Base-by-base conservation (phyloP, 108 stramenopile genomes). In the Fragilariopsis cylindrus region DNA sequence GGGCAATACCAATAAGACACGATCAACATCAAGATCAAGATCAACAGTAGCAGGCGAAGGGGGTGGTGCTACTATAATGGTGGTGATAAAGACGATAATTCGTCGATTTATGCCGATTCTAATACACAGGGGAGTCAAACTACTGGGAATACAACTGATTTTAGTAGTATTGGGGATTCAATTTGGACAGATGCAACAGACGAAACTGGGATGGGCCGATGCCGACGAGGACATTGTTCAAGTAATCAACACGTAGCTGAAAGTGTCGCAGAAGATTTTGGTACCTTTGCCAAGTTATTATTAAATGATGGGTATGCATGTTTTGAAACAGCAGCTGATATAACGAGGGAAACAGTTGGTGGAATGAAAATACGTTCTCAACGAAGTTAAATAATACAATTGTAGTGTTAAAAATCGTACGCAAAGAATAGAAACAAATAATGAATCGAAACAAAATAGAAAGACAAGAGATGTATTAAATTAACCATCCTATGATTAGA, bases 301-400 rank as follows among this genome's bases (percentile, higher is more conserved):
- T n/a, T 80, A 30, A 41, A 69, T 3, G 79, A 80, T 67, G 79
- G 79, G 12, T 63, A 15, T 49, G 69, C 79, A 13, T 80, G 79
- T 42, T 45, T 80, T 6, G 66, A 47, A 39, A 66, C 57, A n/a
- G 74, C 67, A 52, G 69, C 74, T 5, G 74, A 45, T 4, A 74
- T 75, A 41, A 75, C 79, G 4, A 68, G 54, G n/a, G 79, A 80
- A 50, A 75, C 79, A n/a, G 44, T 75, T 13, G 79, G 50, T 30
- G 30, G 30, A 30, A 30, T 30, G 2, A 30, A 30, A 2, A 30
- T 30, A n/a, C n/a, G 53, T 2, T 54, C 53, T n/a, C n/a, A n/a
- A n/a, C n/a, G 53, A 54, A n/a, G n/a, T n/a, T 54, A n/a, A n/a
- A n/a, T 54, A n/a, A 54, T n/a, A n/a, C 15, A n/a, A 15, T n/a